Evolutionary conservation across 352 stramenopile genomes (phyloP), one percentile per base, ranked within the genome.

Genomic region (Saprolegnia diclina): DNA sequence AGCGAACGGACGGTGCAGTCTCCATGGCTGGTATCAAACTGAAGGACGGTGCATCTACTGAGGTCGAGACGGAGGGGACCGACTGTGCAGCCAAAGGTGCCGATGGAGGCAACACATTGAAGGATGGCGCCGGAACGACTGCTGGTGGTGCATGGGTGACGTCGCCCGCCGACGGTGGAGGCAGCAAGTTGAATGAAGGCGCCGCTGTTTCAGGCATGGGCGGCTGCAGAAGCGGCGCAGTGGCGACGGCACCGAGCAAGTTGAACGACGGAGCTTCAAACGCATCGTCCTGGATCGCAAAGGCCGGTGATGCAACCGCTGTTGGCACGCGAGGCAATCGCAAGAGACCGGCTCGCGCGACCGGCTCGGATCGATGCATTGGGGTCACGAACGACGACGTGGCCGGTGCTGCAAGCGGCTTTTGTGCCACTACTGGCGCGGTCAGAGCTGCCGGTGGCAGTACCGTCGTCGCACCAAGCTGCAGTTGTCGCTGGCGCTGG

Each of bases 11-110:
- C 29, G 29, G 5, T n/a, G n/a, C n/a, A n/a, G n/a, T n/a, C n/a
- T n/a, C n/a, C n/a, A n/a, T n/a, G 5, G 29, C 29, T 19, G 56
- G 35, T 5, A 64, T 16, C 18, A 64, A 35, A 21, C 42, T 66
- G 44, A 66, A 66, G 6, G 57, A 66, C n/a, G 57, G 57, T 13
- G 50, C 37, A 11, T 66, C 57, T 19, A 19, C 19, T 4, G 22
- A 14, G 1, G 11, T 22, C 48, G 18, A 18, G 4, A 35, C 2
- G 5, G 29, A 2, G 29, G 2, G 2, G 29, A 35, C 29, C 29
- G 29, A 35, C 29, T n/a, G n/a, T n/a, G n/a, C n/a, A n/a, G n/a
- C n/a, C n/a, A n/a, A n/a, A n/a, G n/a, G n/a, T n/a, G n/a, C n/a
- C n/a, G n/a, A n/a, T n/a, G 29, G 29, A 35, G 29, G 29, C 29